A percentile compares a stretch with the other conserved stretches of the same genome.
phyloP scores from a whole-genome alignment of 768 basidiomycete genomes.

The Termitomyces sp. region DNA sequence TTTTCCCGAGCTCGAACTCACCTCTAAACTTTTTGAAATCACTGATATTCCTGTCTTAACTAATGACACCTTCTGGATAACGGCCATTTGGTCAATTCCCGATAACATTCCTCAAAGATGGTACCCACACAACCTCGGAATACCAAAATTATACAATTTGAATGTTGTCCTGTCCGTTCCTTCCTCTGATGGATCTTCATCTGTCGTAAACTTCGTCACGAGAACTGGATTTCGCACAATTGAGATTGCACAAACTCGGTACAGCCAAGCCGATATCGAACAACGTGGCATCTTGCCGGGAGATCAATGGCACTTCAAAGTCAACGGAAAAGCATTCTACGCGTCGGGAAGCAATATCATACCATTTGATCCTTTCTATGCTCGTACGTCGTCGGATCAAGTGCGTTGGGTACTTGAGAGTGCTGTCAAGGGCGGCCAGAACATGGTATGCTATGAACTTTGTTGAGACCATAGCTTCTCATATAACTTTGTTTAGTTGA shows the following conservation, averaged over 20 bases:
- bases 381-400: slow-evolving; percentile 42
- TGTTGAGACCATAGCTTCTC: background rate
- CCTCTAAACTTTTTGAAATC: slow-evolving; percentile 27
- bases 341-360: slow-evolving; percentile 54
- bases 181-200: slow-evolving; percentile 4
- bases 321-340: slow-evolving; percentile 55
- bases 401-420: slow-evolving; percentile 55
- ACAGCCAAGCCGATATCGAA: slow-evolving; percentile 37
- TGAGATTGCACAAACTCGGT: slow-evolving; percentile 43
- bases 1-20: slow-evolving; percentile 42
- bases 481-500: slow-evolving; percentile 29
- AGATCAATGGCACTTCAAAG: slow-evolving; percentile 56
- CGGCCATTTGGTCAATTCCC: slow-evolving; percentile 39
- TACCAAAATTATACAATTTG: slow-evolving; percentile 50
- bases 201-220: slow-evolving; percentile 31
- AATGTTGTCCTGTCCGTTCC: slow-evolving; percentile 32
- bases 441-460: slow-evolving; percentile 41
- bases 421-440: slow-evolving; percentile 49
- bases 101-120: slow-evolving; percentile 43
- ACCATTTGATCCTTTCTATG: slow-evolving; percentile 58
- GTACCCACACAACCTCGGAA: slow-evolving; percentile 53
- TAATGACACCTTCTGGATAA: slow-evolving; percentile 32
- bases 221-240: slow-evolving; percentile 59
- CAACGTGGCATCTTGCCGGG: slow-evolving; percentile 50
- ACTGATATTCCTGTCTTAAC: slow-evolving; percentile 18